Evolutionary conservation across 768 basidiomycete species (phyloP).

Genomic region (Guyanaporus albipodus): DNA sequence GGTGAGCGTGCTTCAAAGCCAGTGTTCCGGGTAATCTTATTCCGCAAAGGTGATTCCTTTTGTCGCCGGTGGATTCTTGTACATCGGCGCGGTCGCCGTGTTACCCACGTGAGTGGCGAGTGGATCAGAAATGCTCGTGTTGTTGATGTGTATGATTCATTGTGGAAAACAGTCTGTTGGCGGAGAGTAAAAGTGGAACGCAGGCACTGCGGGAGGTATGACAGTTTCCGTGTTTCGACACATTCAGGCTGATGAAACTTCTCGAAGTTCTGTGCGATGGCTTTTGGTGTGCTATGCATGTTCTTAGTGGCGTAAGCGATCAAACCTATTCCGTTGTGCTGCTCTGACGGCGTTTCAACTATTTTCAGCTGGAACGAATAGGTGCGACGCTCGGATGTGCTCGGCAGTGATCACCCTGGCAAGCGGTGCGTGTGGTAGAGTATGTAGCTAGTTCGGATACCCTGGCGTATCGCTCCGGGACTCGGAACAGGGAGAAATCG

Average conservation of each 20-base stretch:
- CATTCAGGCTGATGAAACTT: slow-evolving; percentile 19
- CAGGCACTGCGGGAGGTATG: slow-evolving; percentile 87
- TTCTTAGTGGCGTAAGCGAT: slow-evolving; percentile 81
- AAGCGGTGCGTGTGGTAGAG: slow-evolving; percentile 7
- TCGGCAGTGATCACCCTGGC: background rate
- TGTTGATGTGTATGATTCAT: slow-evolving; percentile 9
- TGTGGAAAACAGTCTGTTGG: slow-evolving; percentile 55
- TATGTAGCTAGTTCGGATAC: too few species aligned
- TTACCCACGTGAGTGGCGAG: slow-evolving; percentile 70
- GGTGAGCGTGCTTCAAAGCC: slow-evolving; percentile 43
- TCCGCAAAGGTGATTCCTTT: slow-evolving; percentile 73
- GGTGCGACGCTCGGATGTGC: slow-evolving; percentile 20
- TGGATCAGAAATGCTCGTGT: slow-evolving; percentile 4
- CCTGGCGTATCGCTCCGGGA: too few species aligned
- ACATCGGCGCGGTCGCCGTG: slow-evolving; percentile 91
- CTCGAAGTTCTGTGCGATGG: slow-evolving; percentile 86
- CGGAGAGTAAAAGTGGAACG: slow-evolving; percentile 81
- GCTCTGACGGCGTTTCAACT: slow-evolving; percentile 18
- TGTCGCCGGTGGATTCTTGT: slow-evolving; percentile 88
- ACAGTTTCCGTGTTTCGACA: slow-evolving; percentile 7
- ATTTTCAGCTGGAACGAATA: slow-evolving; percentile 74
- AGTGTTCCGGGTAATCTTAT: slow-evolving; percentile 12
- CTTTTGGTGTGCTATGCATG: slow-evolving; percentile 88
- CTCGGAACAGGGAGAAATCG: slow-evolving; percentile 4
- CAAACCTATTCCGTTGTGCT: slow-evolving; percentile 7